Percentiles rank a stretch among this genome's conserved stretches.
phyloP scores from a whole-genome alignment of 108 stramenopile species.

The Pseudonitzschia delicatissima region DNA sequence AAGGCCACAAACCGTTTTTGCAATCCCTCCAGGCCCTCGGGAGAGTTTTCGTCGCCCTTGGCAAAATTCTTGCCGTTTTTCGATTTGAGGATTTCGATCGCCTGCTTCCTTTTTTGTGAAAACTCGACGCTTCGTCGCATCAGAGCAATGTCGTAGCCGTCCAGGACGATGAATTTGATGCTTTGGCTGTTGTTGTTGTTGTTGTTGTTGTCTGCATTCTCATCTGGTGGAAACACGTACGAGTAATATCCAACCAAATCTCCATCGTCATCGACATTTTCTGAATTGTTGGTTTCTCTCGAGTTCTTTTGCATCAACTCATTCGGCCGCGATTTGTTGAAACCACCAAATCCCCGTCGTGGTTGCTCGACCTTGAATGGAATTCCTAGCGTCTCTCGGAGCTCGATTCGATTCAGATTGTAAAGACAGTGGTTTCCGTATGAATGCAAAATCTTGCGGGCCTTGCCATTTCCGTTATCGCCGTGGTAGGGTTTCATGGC shows the following conservation, averaged over 20 bases:
- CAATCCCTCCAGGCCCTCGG: conserved; percentile 59
- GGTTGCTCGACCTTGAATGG: conserved; percentile 60
- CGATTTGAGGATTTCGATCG: conserved; percentile 42
- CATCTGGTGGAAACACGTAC: conserved; percentile 7
- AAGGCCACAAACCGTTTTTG: conserved; percentile 79
- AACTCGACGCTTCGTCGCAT: conserved; percentile 50
- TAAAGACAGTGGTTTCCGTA: conserved; percentile 90
- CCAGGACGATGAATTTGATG: conserved; percentile 65
- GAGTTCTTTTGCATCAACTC: conserved; percentile 38
- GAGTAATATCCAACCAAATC: conserved; percentile 7
- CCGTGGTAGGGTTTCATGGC: conserved; percentile 40
- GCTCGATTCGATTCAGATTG: conserved; percentile 60
- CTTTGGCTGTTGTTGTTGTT: conserved; percentile 2
- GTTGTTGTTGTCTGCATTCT: conserved; percentile 7
- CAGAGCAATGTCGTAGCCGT: conserved; percentile 70
- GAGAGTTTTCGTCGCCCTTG: conserved; percentile 56
- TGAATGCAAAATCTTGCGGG: conserved; percentile 52
- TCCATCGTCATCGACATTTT: background rate
- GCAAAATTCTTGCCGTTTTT: conserved; percentile 71
- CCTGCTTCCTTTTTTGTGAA: conserved; percentile 50
- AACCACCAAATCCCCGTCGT: conserved; percentile 29
- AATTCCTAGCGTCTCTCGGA: conserved; percentile 56
- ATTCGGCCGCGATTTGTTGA: conserved; percentile 13
- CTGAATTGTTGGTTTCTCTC: background rate
- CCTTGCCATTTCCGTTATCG: conserved; percentile 35